Conservation (phyloP, 2,329 filamentous ascomycete species). For the Ophiocordyceps camponoti-floridani region DNA sequence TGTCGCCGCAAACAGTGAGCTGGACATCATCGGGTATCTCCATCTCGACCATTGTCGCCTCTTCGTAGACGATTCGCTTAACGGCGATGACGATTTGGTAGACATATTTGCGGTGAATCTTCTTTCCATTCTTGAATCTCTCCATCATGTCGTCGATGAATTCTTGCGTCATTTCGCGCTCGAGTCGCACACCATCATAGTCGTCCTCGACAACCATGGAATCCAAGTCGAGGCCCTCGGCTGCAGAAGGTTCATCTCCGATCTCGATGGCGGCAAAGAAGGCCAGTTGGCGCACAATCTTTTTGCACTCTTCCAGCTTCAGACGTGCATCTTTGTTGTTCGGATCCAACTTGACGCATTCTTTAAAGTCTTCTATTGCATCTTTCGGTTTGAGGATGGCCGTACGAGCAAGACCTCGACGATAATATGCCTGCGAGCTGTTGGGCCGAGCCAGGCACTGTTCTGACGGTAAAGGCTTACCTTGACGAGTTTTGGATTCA, state of each 20-base stretch:
- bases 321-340: slow-evolving; percentile 78
- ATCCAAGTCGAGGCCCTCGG: slow-evolving; percentile 77
- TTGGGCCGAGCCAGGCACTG: neutral
- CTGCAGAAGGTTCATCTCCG: slow-evolving; percentile 77
- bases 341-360: slow-evolving; percentile 75
- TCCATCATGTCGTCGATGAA: slow-evolving; percentile 97
- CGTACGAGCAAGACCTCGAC: slow-evolving; percentile 77
- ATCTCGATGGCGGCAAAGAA: slow-evolving; percentile 94
- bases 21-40: slow-evolving; percentile 59
- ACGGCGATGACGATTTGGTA: slow-evolving; percentile 90
- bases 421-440: slow-evolving; percentile 63
- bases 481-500: slow-evolving; percentile 81
- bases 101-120: slow-evolving; percentile 87
- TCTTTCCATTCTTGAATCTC: slow-evolving; percentile 91
- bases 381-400: slow-evolving; percentile 81
- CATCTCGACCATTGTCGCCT: slow-evolving; percentile 94
- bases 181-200: slow-evolving; percentile 72
- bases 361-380: slow-evolving; percentile 80
- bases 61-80: slow-evolving; percentile 75
- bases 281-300: slow-evolving; percentile 77
- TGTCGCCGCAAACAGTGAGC: slow-evolving; percentile 92
- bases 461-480: slow-evolving; percentile 24
- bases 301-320: slow-evolving; percentile 85
- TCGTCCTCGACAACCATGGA: slow-evolving; percentile 63
- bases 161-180: slow-evolving; percentile 77